Evolutionary conservation across 257 asterid species (phyloP).

Genomic region (Gentiana straminea): DNA sequence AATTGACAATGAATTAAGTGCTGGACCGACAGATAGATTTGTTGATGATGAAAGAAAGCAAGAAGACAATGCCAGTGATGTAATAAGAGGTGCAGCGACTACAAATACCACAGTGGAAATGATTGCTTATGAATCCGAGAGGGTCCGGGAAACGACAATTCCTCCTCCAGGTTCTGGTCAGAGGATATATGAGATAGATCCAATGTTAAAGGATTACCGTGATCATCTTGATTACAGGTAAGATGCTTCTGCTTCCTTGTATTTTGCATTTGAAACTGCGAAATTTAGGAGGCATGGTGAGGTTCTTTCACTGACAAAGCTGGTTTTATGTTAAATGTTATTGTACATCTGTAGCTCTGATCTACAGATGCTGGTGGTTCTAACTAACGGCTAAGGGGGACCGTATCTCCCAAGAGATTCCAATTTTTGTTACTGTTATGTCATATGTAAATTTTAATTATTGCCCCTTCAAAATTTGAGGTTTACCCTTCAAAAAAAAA

Average conservation of each 20-base stretch:
- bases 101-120: slow-evolving; percentile 22
- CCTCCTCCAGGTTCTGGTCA: slow-evolving; percentile 87
- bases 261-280: neutral
- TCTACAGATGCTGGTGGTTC: no score
- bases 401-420: no score
- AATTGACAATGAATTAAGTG: slow-evolving; percentile 19
- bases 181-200: slow-evolving; percentile 86
- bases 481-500: no score
- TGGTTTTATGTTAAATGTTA: no score
- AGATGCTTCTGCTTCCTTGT: neutral
- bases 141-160: slow-evolving; percentile 37
- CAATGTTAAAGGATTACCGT: slow-evolving; percentile 49
- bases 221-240: slow-evolving; percentile 89
- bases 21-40: slow-evolving; percentile 10
- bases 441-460: no score
- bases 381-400: no score
- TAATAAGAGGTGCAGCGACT: slow-evolving; percentile 21
- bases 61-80: slow-evolving; percentile 27
- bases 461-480: no score
- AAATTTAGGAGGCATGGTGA: no score
- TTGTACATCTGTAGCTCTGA: no score
- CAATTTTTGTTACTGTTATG: no score
- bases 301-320: no score
- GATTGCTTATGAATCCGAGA: slow-evolving; percentile 43
- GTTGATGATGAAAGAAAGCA: slow-evolving; percentile 15